Evolutionary conservation across 2,329 filamentous ascomycete genomes (phyloP), one percentile per base, ranked within the genome.

Genomic region (Monosporascus cannonballus): DNA sequence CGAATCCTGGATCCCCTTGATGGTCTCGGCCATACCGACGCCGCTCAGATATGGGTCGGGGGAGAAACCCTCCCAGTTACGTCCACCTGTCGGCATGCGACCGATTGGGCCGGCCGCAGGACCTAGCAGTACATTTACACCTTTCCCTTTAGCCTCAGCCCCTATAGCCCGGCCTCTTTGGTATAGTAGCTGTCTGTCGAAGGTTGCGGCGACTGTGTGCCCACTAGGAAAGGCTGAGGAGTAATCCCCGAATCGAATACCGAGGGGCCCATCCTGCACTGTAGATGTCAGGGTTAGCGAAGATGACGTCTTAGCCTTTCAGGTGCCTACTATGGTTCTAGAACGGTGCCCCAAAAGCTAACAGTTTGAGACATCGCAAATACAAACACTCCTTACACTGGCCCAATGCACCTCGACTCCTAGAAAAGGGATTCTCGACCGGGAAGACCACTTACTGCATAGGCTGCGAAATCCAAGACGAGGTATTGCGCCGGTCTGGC

Each of bases 261-360:
- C 92, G 1, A 94, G 75, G 6, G 91, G 91, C 3, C 87, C 86
- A 66, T 96, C 92, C 64, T 96, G 90, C 76, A 94, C 74, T 46
- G 14, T 11, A 27, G n/a, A 6, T 7, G 9, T 3, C 6, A 30
- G 14, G 25, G 42, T 46, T n/a, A 46, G 39, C 17, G 39, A 46
- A 14, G 25, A 3, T 18, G 7, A 27, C 30, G 30, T 34, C 9
- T 30, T 34, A 14, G 30, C 4, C 11, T 14, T 9, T 14, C 30
- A 34, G 30, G 11, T 34, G 30, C 30, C 11, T 34, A 4, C 4
- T 34, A 34, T 34, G 30, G 30, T 34, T 9, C 30, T 34, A 14
- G 9, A 34, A 34, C 30, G 11, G 30, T 34, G 30, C 11, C 9
- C 30, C 14, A 34, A 11, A 34, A 34, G 30, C 30, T 34, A 34